Percentiles rank a stretch among this genome's conserved stretches.
These are phyloP conservation scores for Globomyces sp. DNA, from an alignment of 371 early-diverging fungal genomes.

Conservation along the genomic window DNA sequence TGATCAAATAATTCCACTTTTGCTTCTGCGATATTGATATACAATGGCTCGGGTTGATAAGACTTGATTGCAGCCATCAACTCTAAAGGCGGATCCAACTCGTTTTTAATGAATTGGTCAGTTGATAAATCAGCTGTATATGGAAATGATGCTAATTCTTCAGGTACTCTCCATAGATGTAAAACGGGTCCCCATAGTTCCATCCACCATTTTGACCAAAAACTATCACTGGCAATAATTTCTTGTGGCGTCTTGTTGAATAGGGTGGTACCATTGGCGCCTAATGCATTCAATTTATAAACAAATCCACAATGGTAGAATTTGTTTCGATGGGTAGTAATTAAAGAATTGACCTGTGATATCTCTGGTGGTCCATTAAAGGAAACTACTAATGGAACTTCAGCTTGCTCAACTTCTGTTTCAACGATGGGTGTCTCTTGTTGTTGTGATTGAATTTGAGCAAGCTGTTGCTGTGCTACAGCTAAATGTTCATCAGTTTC, in stretches of 20 bases:
- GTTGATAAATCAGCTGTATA: slow-evolving; percentile 34
- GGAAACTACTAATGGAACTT: background rate
- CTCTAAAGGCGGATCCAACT: slow-evolving; percentile 32
- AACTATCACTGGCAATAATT: slow-evolving; percentile 22
- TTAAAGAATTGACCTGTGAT: background rate
- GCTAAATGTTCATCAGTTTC: background rate
- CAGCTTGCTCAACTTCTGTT: background rate
- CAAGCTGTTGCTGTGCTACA: background rate
- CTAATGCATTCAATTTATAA: slow-evolving; percentile 32
- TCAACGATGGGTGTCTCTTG: background rate
- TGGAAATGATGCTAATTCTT: slow-evolving; percentile 30
- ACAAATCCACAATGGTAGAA: slow-evolving; percentile 29
- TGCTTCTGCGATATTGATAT: slow-evolving; percentile 33
- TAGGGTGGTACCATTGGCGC: slow-evolving; percentile 19
- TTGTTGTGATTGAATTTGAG: background rate
- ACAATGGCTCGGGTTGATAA: slow-evolving; percentile 19
- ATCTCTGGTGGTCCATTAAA: background rate
- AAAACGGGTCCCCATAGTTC: slow-evolving; percentile 37
- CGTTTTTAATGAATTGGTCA: slow-evolving; percentile 34
- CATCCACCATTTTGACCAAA: slow-evolving; percentile 39
- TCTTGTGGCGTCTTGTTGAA: slow-evolving; percentile 10
- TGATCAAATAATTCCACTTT: slow-evolving; percentile 37
- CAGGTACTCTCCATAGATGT: slow-evolving; percentile 33
- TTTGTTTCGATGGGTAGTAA: background rate
- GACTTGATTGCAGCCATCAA: slow-evolving; percentile 35